A percentile compares a stretch with the other conserved stretches of the same genome.
Conservation (phyloP, 345 rosid genomes). For the Lenwebbia sp. region DNA sequence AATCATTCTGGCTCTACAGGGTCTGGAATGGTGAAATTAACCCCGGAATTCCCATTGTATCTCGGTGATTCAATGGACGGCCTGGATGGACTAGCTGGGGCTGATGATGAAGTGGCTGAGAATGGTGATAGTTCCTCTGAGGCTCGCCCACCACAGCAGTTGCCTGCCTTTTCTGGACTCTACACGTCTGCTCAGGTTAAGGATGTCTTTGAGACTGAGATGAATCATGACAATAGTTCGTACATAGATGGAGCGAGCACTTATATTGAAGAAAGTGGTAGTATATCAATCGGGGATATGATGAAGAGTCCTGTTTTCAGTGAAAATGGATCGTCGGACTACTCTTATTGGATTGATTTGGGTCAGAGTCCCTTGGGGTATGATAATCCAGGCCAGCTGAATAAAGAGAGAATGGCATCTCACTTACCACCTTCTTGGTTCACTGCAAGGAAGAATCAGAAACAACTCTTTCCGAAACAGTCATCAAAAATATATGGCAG, state of each 20-base stretch:
- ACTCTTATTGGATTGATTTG: slow-evolving; percentile 85
- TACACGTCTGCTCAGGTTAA: slow-evolving; percentile 82
- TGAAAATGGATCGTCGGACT: slow-evolving; percentile 91
- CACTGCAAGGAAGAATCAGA: slow-evolving; percentile 53
- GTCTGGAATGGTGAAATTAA: slow-evolving; percentile 95
- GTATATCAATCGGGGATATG: slow-evolving; percentile 86
- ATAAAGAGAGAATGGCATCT: slow-evolving; percentile 48
- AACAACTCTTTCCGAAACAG: slow-evolving; percentile 48
- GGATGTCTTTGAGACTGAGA: slow-evolving; percentile 85
- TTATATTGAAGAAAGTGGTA: slow-evolving; percentile 88
- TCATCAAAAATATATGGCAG: slow-evolving; percentile 55
- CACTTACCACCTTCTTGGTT: slow-evolving; percentile 68
- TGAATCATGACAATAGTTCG: slow-evolving; percentile 75
- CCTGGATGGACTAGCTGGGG: slow-evolving; percentile 50
- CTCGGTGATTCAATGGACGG: slow-evolving; percentile 86
- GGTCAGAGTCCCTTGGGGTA: slow-evolving; percentile 92
- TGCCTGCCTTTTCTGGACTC: slow-evolving; percentile 96
- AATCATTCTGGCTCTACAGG: slow-evolving; percentile 85
- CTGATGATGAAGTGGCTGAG: slow-evolving; percentile 36
- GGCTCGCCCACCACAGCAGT: slow-evolving; percentile 39
- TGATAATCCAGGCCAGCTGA: slow-evolving; percentile 39
- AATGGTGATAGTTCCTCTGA: slow-evolving; percentile 54
- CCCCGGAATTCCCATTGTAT: slow-evolving; percentile 89
- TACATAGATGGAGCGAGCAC: slow-evolving; percentile 86
- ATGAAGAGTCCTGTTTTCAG: slow-evolving; percentile 98